phyloP scores from a whole-genome alignment of 176 grass and related monocot genomes.

The Triticum dicoccoides region DNA sequence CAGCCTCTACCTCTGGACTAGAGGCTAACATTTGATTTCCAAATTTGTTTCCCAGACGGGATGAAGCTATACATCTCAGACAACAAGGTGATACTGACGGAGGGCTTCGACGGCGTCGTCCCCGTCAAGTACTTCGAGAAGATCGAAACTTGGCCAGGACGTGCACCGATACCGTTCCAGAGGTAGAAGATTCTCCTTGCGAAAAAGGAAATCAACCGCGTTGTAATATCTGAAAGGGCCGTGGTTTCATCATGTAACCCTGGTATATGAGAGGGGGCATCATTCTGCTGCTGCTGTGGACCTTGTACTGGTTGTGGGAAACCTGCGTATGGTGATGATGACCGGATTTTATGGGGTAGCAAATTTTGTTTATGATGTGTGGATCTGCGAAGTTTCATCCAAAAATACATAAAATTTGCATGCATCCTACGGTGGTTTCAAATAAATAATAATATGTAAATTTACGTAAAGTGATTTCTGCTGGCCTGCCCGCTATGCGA shows the following conservation, averaged over 20 bases:
- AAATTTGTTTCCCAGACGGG: constrained; percentile 47
- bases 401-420: too few species aligned
- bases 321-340: background rate
- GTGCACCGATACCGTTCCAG: constrained; percentile 48
- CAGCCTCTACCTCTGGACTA: background rate
- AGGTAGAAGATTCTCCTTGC: background rate
- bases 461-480: too few species aligned
- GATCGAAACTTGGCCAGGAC: constrained; percentile 76
- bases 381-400: too few species aligned
- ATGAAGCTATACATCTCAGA: constrained; percentile 82
- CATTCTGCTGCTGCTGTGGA: background rate
- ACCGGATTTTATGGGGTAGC: background rate
- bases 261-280: background rate
- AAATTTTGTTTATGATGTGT: too few species aligned
- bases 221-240: background rate
- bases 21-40: background rate
- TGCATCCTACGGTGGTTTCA: too few species aligned
- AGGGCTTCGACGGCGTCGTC: constrained; percentile 62
- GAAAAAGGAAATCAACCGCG: background rate
- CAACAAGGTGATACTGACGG: constrained; percentile 77
- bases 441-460: too few species aligned
- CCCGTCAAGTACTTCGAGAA: constrained; percentile 76
- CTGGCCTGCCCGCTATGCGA: too few species aligned
- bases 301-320: background rate
- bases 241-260: background rate